A percentile compares a stretch with the other conserved stretches of the same genome.
Evolutionary conservation across 257 asterid genomes (phyloP).

Genomic region (Linderniella brevidens): DNA sequence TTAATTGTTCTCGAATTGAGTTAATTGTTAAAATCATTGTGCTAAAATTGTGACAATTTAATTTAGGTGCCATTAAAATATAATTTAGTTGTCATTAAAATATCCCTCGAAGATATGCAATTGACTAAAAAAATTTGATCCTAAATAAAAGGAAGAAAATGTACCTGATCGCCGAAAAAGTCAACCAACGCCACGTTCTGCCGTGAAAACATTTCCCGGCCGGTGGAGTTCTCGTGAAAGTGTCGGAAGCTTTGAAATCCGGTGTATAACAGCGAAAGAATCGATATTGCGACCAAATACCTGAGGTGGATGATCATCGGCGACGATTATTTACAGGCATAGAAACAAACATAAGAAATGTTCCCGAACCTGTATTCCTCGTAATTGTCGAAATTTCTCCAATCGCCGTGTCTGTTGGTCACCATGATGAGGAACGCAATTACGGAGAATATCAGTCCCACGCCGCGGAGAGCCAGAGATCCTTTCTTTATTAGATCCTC

Average conservation of each 20-base stretch:
- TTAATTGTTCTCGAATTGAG: no score
- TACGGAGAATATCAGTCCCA: constrained; percentile 40
- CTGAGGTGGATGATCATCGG: constrained; percentile 13
- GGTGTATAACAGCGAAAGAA: constrained; percentile 49
- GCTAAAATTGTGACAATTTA: no score
- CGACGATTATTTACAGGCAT: neutral
- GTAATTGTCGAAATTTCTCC: constrained; percentile 43
- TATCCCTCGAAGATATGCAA: no score
- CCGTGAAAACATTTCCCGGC: constrained; percentile 17
- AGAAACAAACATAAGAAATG: neutral
- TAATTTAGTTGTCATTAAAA: no score
- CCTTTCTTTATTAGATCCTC: constrained; percentile 33
- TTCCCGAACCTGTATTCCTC: constrained; percentile 52
- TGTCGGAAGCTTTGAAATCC: constrained; percentile 36
- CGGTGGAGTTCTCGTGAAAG: constrained; percentile 25
- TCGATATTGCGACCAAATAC: constrained; percentile 46
- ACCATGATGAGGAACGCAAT: constrained; percentile 64
- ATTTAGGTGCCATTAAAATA: no score
- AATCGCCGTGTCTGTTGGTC: constrained; percentile 51
- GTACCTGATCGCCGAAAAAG: constrained; percentile 75
- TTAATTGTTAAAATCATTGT: no score
- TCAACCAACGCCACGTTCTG: constrained; percentile 20
- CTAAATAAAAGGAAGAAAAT: neutral
- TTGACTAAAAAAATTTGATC: no score
- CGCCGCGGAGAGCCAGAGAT: constrained; percentile 23